Base-by-base conservation (phyloP, 306 rosid species). In the Vachellia collinsii region DNA sequence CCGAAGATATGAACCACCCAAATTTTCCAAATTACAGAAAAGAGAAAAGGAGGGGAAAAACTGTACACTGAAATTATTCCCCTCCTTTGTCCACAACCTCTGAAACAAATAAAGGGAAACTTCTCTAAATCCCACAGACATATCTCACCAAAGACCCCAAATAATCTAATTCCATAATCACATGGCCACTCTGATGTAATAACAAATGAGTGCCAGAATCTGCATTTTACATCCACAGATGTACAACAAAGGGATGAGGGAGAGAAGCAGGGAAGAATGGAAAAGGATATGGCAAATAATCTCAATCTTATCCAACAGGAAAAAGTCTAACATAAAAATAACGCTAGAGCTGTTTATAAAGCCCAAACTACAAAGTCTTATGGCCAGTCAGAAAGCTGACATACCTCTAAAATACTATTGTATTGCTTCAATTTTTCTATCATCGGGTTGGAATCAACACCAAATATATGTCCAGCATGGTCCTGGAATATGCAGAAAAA, bases 381-480 rank as follows among this genome's bases (percentile, higher is more conserved):
- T n/a, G n/a, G n/a, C n/a, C n/a, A 79, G 75, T 54, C 7, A 76
- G 34, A 48, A 83, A 58, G 36, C n/a, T 22, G 58, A 73, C 53
- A 82, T 81, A 90, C 99, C 91, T 89, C 90, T 78, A 95, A 84
- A 66, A 91, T 66, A 20, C 69, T 83, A 90, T 95, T 93, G 86
- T 95, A 95, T 77, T 95, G 97, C 88, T 93, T 88, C 92, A 95
- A 85, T 72, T 95, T 95, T 83, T 93, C 98, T 61, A 89, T 82
- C 99, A 95, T 93, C 43, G 92, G 96, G 62, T 70, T 77, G 34
- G 99, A 95, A 85, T 95, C 93, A 76, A 95, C 97, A 70, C 99
- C 98, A 88, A 93, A 95, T 87, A 95, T 95, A 87, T 93, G 99
- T 43, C 99, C 99, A 7, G 98, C 98, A 70, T 95, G 99, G 86